phyloP scores from a whole-genome alignment of 306 rosid genomes.

The Oemleria cerasiformis region DNA sequence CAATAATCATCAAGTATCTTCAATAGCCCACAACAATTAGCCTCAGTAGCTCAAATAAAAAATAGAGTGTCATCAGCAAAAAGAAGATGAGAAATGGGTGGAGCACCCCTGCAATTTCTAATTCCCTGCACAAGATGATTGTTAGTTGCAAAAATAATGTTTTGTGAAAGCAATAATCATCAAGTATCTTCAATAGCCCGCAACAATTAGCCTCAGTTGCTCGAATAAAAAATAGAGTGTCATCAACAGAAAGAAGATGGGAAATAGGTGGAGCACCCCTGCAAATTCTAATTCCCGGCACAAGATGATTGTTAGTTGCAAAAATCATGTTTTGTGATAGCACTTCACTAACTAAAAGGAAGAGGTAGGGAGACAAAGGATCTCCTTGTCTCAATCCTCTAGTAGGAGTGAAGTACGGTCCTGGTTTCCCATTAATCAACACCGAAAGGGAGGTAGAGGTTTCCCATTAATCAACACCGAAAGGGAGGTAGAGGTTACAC shows the following conservation, averaged over 20 bases:
- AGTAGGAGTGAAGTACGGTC: background rate
- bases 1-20: background rate
- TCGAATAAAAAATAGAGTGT: background rate
- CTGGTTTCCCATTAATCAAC: too few relatives aligned
- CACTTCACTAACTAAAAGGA: too few relatives aligned
- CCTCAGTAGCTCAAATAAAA: background rate
- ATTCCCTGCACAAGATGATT: background rate
- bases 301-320: background rate
- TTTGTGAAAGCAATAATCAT: background rate
- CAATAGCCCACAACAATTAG: fast-evolving
- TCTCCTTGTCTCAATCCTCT: background rate
- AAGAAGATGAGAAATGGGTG: too few relatives aligned
- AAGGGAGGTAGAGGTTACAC: background rate
- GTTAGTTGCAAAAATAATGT: background rate
- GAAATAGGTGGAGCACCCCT: background rate
- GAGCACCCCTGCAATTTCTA: fast-evolving
- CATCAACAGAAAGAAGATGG: background rate
- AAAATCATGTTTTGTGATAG: background rate
- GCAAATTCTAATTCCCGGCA: background rate
- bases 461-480: background rate
- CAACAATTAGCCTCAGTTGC: background rate
- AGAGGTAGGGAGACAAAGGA: background rate
- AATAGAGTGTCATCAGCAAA: background rate
- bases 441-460: too few relatives aligned
- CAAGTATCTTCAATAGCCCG: background rate